These are phyloP conservation scores for Colletotrichum gloeosporioides DNA, from an alignment of 2,329 filamentous ascomycete genomes.

Conservation along the genomic window DNA sequence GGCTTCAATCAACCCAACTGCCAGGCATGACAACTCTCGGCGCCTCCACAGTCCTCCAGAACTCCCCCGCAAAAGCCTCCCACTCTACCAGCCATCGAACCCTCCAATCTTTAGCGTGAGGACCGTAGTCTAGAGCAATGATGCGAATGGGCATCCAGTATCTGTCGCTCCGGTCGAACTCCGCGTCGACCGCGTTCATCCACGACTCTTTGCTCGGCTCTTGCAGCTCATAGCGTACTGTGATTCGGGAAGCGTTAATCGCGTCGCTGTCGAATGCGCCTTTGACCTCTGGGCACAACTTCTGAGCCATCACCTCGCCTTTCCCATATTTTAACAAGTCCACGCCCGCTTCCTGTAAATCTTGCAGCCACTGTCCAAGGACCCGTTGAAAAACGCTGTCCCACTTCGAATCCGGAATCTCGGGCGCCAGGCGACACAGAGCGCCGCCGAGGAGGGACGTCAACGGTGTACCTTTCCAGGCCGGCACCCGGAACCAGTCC, in stretches of 20 bases:
- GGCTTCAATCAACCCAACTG: slow-evolving; percentile 27
- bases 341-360: slow-evolving; percentile 19
- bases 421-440: slow-evolving; percentile 26
- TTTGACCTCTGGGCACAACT: neutral
- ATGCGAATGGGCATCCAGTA: slow-evolving; percentile 29
- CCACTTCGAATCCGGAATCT: slow-evolving; percentile 21
- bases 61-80: slow-evolving; percentile 30
- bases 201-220: neutral
- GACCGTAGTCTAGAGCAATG: slow-evolving; percentile 22
- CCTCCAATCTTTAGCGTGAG: slow-evolving; percentile 19
- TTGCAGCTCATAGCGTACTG: neutral
- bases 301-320: slow-evolving; percentile 18
- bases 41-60: slow-evolving; percentile 28
- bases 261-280: neutral
- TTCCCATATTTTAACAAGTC: slow-evolving; percentile 28
- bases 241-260: neutral
- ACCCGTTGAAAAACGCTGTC: slow-evolving; percentile 20
- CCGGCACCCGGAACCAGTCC: slow-evolving; percentile 25
- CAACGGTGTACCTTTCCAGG: slow-evolving; percentile 28
- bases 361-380: slow-evolving; percentile 23
- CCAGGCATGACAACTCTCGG: slow-evolving; percentile 26
- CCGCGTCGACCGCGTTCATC: neutral
- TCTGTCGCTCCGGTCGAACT: neutral
- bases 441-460: slow-evolving; percentile 29
- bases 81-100: slow-evolving; percentile 30